Base-by-base conservation (phyloP, 108 stramenopile species). In the Skeletonema potamos region DNA sequence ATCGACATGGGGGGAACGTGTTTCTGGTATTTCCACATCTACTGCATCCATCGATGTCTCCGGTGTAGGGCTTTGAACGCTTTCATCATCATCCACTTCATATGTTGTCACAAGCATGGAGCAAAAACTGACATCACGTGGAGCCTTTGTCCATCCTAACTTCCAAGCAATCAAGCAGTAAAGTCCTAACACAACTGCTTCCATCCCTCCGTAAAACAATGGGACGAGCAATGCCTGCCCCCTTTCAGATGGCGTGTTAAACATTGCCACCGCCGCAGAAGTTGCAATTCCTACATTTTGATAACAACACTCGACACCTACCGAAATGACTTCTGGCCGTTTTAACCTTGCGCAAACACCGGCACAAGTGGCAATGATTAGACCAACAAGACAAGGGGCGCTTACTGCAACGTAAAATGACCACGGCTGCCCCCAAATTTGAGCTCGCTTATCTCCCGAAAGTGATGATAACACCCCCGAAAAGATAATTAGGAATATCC, bases 241-340 rank as follows among this genome's bases (percentile, higher is more conserved):
- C 56, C 84, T 62, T 18, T 88, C 82, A 7, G 81, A 67, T 7
- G 76, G 73, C n/a, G 85, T 87, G 24, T 82, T 44, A 71, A 92
- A 92, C 91, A 94, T 91, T 64, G 91, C 69, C 26, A 92, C 65
- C 0, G 86, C 90, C 54, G 87, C 70, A 3, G 87, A 86, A 3
- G 89, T 92, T 0, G 87, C 91, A 68, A 96, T 92, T 8, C 95
- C 95, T 2, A 90, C 81, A 76, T 96, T 96, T 84, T 96, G 95
- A 62, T 96, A 96, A 56, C 82, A 84, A 55, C 91, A 89, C 62
- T 96, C 95, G 12, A 96, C 75, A 1, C 90, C 82, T 15, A 92
- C 86, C 18, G 95, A 81, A 54, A 94, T 77, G 54, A 88, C 75
- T 63, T 94, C 93, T 28, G 93, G 91, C 54, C 72, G 70, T 51